phyloP scores from a whole-genome alignment of 495 filamentous ascomycete genomes.

The Entonaema liquescens region DNA sequence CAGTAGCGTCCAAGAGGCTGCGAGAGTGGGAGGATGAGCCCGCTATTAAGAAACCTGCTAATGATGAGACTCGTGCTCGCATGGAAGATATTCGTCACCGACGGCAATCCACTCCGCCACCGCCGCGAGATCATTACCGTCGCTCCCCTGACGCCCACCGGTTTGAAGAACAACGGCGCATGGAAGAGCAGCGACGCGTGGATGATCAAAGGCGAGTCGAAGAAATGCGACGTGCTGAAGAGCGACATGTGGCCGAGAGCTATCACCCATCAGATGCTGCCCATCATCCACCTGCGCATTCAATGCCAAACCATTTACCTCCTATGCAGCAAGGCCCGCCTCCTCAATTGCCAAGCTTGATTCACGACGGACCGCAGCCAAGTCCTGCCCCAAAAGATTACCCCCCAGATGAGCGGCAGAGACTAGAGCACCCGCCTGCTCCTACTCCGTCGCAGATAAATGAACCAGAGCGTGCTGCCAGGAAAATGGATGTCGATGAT shows the following conservation, averaged over 20 bases:
- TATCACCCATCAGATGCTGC: conserved; percentile 93
- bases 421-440: conserved; percentile 58
- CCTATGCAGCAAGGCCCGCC: conserved; percentile 68
- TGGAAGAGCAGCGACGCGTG: conserved; percentile 61
- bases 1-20: conserved; percentile 81
- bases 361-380: conserved; percentile 62
- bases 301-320: conserved; percentile 73
- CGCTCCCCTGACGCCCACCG: conserved; percentile 80
- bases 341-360: conserved; percentile 64
- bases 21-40: conserved; percentile 92
- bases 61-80: conserved; percentile 84
- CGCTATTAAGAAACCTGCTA: conserved; percentile 82
- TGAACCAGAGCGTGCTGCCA: conserved; percentile 81
- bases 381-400: conserved; percentile 69
- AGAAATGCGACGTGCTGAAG: conserved; percentile 61
- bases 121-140: conserved; percentile 73
- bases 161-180: conserved; percentile 61
- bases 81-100: conserved; percentile 84
- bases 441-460: conserved; percentile 56
- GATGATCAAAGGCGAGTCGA: conserved; percentile 58
- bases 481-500: conserved; percentile 97
- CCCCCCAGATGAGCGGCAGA: conserved; percentile 57
- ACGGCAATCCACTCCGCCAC: conserved; percentile 74
- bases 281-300: conserved; percentile 77
- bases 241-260: conserved; percentile 73